Evolutionary conservation across 2,329 filamentous ascomycete genomes (phyloP), one percentile per base, ranked within the genome.

Genomic region (Alternaria sp.): DNA sequence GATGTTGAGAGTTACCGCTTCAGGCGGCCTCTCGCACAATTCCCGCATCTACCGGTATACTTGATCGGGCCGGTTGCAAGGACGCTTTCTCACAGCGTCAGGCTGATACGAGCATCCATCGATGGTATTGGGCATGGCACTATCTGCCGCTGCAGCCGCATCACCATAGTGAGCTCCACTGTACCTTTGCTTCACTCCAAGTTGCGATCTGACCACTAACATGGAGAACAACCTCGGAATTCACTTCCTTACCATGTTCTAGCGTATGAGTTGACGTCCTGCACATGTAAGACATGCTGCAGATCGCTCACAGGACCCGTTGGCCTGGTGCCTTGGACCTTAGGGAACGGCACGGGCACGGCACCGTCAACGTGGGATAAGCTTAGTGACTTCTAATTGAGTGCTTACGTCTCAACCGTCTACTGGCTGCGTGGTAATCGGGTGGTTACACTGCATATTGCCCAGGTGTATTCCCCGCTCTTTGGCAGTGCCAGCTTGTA

Each of bases 11-110:
- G 16, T 42, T 41, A 54, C 55, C 55, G 55, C 55, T 54, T 34
- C 6, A 47, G 42, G 56, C 51, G 51, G 22, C 51, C 43, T 48
- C 43, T 49, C 56, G 56, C 51, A 55, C 38, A 59, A 43, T 43
- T 55, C 43, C 51, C 56, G 51, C 56, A 59, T 9, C 9, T 32
- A 22, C 49, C 49, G 42, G 34, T 34, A 47, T 53, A 36, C 51
- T 41, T 30, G 14, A 26, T 43, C n/a, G 43, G 56, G 36, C 26
- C 24, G 11, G 34, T n/a, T 55, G 12, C 24, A 49, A 24, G 24
- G 28, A 36, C 22, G 5, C 32, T 28, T 16, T 49, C 46, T 8
- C 20, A 20, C 20, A 20, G 28, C 30, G 14, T 36, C 46, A 34
- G 20, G 46, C 46, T 48, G 30, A 48, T 36, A 48, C 12, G 46